Conservation (phyloP, 1,284 basidiomycete genomes). For the Takashimella koratensis region DNA sequence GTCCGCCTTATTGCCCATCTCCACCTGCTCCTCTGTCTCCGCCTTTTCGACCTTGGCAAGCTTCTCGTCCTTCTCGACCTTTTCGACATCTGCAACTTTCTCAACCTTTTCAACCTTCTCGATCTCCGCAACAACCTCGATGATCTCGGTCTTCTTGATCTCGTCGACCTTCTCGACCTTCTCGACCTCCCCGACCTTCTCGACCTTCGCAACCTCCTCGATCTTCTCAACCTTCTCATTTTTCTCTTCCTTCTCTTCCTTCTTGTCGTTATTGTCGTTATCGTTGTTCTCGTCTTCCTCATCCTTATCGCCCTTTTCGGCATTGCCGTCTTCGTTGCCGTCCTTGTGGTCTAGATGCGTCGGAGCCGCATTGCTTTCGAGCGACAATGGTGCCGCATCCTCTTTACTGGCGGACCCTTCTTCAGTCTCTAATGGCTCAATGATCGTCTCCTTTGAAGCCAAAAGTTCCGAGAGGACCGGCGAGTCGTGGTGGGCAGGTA, state of each 20-base stretch:
- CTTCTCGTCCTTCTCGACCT: neutral
- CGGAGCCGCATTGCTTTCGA: neutral
- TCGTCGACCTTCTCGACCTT: neutral
- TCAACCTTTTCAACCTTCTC: neutral
- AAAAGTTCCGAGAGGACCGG: too few relatives aligned
- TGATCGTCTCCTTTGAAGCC: too few relatives aligned
- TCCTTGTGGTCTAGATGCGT: neutral
- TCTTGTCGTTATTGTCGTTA: neutral
- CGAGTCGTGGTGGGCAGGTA: too few relatives aligned
- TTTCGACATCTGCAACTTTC: too few relatives aligned
- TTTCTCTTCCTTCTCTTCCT: neutral
- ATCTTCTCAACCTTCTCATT: neutral
- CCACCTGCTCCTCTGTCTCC: constrained; percentile 4
- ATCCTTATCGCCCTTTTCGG: neutral
- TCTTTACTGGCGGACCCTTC: too few relatives aligned
- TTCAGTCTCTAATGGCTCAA: too few relatives aligned
- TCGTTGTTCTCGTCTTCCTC: constrained; percentile 2
- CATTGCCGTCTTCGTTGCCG: neutral
- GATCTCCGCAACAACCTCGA: neutral
- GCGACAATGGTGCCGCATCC: too few relatives aligned
- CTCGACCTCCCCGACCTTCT: neutral
- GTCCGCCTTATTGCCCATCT: neutral
- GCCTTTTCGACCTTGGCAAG: neutral
- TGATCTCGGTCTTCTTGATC: neutral
- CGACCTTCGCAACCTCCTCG: neutral